These are phyloP conservation scores for Durusdinium trenchii DNA, from an alignment of 73 alveolate species.

Conservation along the genomic window DNA sequence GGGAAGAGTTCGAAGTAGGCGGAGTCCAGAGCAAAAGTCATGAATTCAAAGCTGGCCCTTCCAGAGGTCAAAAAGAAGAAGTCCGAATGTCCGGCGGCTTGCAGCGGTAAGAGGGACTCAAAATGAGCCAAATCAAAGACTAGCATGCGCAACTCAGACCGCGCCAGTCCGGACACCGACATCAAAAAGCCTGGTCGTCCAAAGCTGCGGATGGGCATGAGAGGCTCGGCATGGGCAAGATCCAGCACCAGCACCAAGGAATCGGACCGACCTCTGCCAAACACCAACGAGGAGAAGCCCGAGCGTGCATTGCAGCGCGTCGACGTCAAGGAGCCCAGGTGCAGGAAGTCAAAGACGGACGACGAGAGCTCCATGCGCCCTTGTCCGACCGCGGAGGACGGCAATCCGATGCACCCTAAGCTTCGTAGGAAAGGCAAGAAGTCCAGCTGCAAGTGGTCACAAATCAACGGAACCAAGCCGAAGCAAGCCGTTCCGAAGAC, in stretches of 20 bases:
- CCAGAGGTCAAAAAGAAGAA: not conserved
- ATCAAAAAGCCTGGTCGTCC: not conserved
- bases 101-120: not conserved
- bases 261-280: not conserved
- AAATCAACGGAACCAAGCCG: not conserved
- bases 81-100: not conserved
- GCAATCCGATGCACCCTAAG: not conserved
- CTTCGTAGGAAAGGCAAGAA: not conserved
- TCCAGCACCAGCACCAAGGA: not conserved
- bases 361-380: not conserved
- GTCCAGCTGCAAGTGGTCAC: not conserved
- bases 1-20: not conserved
- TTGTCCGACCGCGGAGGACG: not conserved
- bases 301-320: not conserved
- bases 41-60: not conserved
- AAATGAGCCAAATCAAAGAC: conserved; percentile 6
- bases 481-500: not conserved
- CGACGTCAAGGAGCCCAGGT: not conserved
- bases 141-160: not conserved
- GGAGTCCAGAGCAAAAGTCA: not conserved
- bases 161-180: not conserved
- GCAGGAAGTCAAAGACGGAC: not conserved
- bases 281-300: not conserved
- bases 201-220: not conserved
- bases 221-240: not conserved